Conservation (phyloP, 2,329 filamentous ascomycete species). For the Fusarium subtropicale region DNA sequence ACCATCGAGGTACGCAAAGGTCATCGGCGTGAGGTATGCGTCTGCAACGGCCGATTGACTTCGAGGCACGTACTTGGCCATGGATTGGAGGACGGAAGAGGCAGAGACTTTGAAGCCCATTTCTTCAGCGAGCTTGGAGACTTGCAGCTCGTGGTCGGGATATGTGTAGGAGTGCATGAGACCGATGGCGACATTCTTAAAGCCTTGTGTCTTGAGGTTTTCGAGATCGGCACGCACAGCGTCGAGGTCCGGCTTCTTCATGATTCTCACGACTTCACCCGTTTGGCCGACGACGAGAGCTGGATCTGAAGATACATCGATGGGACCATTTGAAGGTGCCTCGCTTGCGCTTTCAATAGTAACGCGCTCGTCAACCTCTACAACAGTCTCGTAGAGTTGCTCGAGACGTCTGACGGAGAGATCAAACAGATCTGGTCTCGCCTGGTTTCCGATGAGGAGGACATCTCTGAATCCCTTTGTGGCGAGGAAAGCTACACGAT, state of each 20-base stretch:
- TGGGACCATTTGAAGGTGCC: slow-evolving; percentile 68
- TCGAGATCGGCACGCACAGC: slow-evolving; percentile 68
- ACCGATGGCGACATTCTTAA: slow-evolving; percentile 66
- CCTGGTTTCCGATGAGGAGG: slow-evolving; percentile 78
- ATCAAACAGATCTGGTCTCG: slow-evolving; percentile 78
- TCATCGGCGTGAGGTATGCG: slow-evolving; percentile 58
- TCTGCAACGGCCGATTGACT: slow-evolving; percentile 58
- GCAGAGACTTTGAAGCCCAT: slow-evolving; percentile 58
- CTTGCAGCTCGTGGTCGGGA: slow-evolving; percentile 66
- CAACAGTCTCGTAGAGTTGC: slow-evolving; percentile 74
- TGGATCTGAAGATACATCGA: slow-evolving; percentile 56
- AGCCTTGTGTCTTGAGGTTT: slow-evolving; percentile 69
- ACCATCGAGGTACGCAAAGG: slow-evolving; percentile 53
- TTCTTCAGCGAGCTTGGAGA: slow-evolving; percentile 52
- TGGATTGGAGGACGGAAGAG: slow-evolving; percentile 55
- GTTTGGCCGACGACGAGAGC: slow-evolving; percentile 74
- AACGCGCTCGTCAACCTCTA: slow-evolving; percentile 81
- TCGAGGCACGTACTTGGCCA: slow-evolving; percentile 60
- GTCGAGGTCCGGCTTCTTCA: slow-evolving; percentile 68
- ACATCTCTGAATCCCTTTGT: slow-evolving; percentile 80
- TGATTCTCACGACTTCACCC: slow-evolving; percentile 75
- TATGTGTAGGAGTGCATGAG: slow-evolving; percentile 77
- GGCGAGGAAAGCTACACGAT: slow-evolving; percentile 75
- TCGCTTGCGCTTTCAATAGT: slow-evolving; percentile 80
- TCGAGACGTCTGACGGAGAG: slow-evolving; percentile 75